Base-by-base conservation (phyloP, 768 basidiomycete genomes). In the Fomitopsis serialis region DNA sequence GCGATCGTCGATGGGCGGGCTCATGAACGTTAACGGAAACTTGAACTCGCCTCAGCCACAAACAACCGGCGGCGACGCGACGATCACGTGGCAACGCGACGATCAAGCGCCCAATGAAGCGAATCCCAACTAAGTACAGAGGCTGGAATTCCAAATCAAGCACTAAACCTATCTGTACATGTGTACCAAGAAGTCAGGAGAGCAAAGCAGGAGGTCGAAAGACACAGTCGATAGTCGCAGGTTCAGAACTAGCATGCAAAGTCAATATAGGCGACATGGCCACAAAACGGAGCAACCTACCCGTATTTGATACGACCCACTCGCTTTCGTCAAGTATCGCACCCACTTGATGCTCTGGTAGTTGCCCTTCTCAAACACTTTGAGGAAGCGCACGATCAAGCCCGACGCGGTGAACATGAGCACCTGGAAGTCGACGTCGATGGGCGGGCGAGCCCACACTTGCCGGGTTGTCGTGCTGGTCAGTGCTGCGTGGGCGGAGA, bases 391-490 rank as follows among this genome's bases (percentile, higher is more conserved):
- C 42, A 99, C 97, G 48, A 96, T 88, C 63, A 99, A 69, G 1
- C 97, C 97, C 11, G 96, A 98, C 11, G 97, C 80, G 0, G 97
- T 98, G 70, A 98, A 92, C 97, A 99, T 99, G 61, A 99, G 78
- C 53, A 99, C 97, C 73, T 95, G 93, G 72, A 99, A 99, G 69
- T 99, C 97, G 58, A 98, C 86, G 60, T 96, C 92, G 64, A 99
- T 98, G 7, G 97, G 97, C 17, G 97, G 97, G 51, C 97, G 78
- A 2, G 95, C 94, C 97, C 97, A 99, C 3, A 96, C 86, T 78
- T 98, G 94, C 32, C 93, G 85, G 54, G 84, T 80, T 0, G 97
- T 99, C 29, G 93, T 96, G 55, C 84, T 82, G 1, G 95, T 92
- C 56, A 98, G 74, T 32, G 80, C 78, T 6, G 93, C 96, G 9